phyloP scores from a whole-genome alignment of 148 eudicot species.

The Nepenthes gracilis region DNA sequence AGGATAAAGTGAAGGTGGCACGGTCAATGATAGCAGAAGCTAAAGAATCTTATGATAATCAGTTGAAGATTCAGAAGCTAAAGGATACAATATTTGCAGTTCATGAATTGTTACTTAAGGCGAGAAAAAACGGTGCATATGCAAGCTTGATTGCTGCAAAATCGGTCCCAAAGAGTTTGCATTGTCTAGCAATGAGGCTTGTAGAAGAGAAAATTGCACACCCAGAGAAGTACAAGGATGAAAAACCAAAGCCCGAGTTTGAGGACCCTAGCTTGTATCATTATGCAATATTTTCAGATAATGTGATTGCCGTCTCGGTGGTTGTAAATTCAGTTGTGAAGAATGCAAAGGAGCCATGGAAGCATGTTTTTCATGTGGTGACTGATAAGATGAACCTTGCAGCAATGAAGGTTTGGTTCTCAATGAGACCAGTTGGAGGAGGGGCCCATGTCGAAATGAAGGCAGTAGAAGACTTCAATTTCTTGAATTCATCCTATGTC shows the following conservation, averaged over 20 bases:
- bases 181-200: slow-evolving; percentile 86
- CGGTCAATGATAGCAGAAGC: slow-evolving; percentile 68
- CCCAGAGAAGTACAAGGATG: slow-evolving; percentile 70
- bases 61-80: slow-evolving; percentile 86
- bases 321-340: slow-evolving; percentile 76
- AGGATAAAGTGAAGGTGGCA: slow-evolving; percentile 76
- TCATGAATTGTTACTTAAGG: slow-evolving; percentile 65
- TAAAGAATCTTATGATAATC: slow-evolving; percentile 89
- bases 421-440: slow-evolving; percentile 60
- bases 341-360: slow-evolving; percentile 69
- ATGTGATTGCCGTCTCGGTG: slow-evolving; percentile 86
- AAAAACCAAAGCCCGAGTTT: slow-evolving; percentile 77
- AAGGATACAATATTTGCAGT: slow-evolving; percentile 93
- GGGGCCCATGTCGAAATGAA: slow-evolving; percentile 86
- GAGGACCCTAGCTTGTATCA: slow-evolving; percentile 75
- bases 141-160: slow-evolving; percentile 78
- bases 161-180: slow-evolving; percentile 88
- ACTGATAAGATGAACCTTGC: slow-evolving; percentile 80
- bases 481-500: slow-evolving; percentile 67
- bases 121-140: slow-evolving; percentile 71
- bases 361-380: slow-evolving; percentile 84
- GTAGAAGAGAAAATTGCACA: slow-evolving; percentile 76
- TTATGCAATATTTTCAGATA: slow-evolving; percentile 88
- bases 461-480: slow-evolving; percentile 54
- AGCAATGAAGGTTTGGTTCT: slow-evolving; percentile 94